phyloP scores from a whole-genome alignment of 306 rosid species.

The Dalbergia cochinchinensis region DNA sequence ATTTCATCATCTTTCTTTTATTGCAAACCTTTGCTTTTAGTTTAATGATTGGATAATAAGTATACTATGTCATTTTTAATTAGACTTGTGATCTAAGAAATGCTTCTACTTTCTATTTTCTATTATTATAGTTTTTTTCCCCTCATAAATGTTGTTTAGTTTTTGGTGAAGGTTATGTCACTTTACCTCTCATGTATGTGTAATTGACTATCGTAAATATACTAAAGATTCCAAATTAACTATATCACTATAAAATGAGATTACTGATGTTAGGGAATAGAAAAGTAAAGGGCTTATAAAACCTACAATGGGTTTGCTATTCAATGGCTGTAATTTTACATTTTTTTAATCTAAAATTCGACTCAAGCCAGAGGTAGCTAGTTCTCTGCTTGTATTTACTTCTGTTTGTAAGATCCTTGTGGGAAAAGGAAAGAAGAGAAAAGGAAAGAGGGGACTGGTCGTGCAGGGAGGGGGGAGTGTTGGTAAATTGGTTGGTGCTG shows the following conservation, averaged over 20 bases:
- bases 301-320: conserved; percentile 5
- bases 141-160: not conserved
- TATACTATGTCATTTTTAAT: conserved; percentile 13
- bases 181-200: not conserved
- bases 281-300: conserved; percentile 5
- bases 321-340: not conserved
- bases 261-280: conserved; percentile 22
- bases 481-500: conserved; percentile 19
- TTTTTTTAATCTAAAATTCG: not conserved
- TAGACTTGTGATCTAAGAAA: conserved; percentile 1
- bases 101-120: not conserved
- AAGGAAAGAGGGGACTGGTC: not conserved
- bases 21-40: conserved; percentile 28
- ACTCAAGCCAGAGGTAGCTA: not conserved
- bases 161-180: not conserved
- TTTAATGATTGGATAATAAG: conserved; percentile 32
- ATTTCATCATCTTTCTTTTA: conserved; percentile 27
- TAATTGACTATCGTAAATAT: conserved; percentile 8
- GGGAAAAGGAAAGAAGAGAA: too few species aligned
- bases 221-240: conserved; percentile 6
- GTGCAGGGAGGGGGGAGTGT: too few species aligned
- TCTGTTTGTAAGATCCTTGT: conserved; percentile 15
- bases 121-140: not conserved
- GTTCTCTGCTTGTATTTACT: not conserved
- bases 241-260: conserved; percentile 3